These are phyloP conservation scores for Cicer yamashitae DNA, from an alignment of 306 rosid species.

Conservation along the genomic window DNA sequence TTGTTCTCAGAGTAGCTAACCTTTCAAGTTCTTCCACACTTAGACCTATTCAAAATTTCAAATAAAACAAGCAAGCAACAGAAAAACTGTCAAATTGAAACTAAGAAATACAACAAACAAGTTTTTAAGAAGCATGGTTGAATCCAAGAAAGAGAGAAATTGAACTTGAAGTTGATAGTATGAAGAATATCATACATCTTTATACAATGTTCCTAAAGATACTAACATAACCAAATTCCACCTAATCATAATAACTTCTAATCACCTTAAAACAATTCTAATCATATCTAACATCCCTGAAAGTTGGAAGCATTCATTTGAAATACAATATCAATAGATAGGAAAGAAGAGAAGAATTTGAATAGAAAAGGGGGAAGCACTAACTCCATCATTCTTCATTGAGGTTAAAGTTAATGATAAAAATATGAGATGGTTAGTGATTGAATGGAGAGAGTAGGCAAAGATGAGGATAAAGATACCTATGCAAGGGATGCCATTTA, in stretches of 20 bases:
- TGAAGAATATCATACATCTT: no score
- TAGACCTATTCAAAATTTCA: constrained; percentile 58
- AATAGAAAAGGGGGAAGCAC: neutral
- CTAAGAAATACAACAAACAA: constrained; percentile 3
- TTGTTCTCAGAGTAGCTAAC: constrained; percentile 74
- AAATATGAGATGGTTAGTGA: neutral
- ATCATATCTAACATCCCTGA: no score
- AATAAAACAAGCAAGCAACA: constrained; percentile 22
- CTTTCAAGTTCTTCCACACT: constrained; percentile 73
- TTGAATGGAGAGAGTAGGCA: neutral
- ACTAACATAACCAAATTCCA: no score
- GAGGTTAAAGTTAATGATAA: constrained; percentile 21
- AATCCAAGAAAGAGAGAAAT: no score
- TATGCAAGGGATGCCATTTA: constrained; percentile 84
- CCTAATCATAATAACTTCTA: no score
- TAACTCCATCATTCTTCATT: constrained; percentile 20
- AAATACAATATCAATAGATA: constrained; percentile 29
- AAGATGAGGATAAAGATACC: constrained; percentile 57
- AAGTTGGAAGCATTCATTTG: neutral
- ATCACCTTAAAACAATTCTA: no score
- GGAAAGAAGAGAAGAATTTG: neutral
- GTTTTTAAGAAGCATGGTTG: no score
- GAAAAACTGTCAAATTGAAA: constrained; percentile 9
- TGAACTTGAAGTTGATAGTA: no score
- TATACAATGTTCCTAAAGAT: no score